phyloP scores from a whole-genome alignment of 345 rosid species.

The Eucalyptus tenuipes region DNA sequence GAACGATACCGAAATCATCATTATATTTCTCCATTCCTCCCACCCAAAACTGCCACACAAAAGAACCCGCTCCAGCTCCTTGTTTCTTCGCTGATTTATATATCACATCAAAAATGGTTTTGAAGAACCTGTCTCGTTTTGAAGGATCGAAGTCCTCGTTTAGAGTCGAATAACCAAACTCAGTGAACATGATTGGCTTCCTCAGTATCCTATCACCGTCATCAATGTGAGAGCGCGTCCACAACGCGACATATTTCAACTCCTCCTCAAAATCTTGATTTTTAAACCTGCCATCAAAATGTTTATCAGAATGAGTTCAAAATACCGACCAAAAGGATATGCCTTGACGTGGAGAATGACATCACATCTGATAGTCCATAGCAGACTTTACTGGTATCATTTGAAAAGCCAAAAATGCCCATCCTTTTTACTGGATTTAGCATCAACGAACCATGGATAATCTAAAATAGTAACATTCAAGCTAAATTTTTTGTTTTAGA shows the following conservation, averaged over 20 bases:
- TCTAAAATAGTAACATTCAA: not conserved
- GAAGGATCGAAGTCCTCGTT: constrained; percentile 59
- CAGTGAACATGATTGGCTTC: constrained; percentile 81
- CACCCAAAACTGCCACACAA: constrained; percentile 72
- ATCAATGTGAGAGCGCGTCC: constrained; percentile 88
- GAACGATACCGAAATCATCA: constrained; percentile 78
- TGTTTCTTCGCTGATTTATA: constrained; percentile 66
- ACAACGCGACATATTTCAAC: constrained; percentile 49
- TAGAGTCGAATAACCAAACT: constrained; percentile 70
- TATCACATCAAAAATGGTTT: constrained; percentile 38
- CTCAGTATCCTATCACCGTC: constrained; percentile 66
- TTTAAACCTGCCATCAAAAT: constrained; percentile 39
- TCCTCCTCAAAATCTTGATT: constrained; percentile 55
- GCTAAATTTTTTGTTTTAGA: not conserved
- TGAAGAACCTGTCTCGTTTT: constrained; percentile 55
- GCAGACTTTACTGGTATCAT: not conserved
- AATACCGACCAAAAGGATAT: not conserved
- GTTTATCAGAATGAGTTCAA: not conserved
- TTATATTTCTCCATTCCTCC: constrained; percentile 76
- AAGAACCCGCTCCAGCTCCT: constrained; percentile 70
- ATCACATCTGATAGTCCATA: not conserved
- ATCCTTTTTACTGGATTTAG: not conserved
- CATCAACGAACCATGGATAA: not conserved
- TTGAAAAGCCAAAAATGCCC: not conserved
- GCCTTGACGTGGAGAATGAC: not conserved